Percentiles rank a stretch among this genome's conserved stretches.
phyloP scores from a whole-genome alignment of 306 rosid genomes.

The Sindora glabra region DNA sequence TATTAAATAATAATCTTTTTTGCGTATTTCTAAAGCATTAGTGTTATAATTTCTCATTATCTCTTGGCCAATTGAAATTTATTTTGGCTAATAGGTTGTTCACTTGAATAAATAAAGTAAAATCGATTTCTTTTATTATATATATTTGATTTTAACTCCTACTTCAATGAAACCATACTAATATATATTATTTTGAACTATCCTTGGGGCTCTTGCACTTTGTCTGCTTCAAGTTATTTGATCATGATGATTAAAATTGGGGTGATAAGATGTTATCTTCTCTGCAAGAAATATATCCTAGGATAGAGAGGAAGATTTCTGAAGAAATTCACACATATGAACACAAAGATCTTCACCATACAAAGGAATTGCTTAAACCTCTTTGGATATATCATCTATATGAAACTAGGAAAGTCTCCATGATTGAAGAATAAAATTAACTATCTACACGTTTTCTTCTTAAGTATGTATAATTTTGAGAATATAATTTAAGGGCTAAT shows the following conservation, averaged over 20 bases:
- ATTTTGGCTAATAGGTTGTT: too few species aligned
- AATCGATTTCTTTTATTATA: too few species aligned
- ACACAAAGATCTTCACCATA: constrained; percentile 29
- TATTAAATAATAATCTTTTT: too few species aligned
- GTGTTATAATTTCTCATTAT: too few species aligned
- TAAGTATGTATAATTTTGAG: background rate
- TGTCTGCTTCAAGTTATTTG: constrained; percentile 50
- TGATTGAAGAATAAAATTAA: constrained; percentile 38
- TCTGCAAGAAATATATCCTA: constrained; percentile 58
- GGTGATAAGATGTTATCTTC: constrained; percentile 60
- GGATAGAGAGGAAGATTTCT: constrained; percentile 47
- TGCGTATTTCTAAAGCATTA: too few species aligned
- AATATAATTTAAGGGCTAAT: background rate
- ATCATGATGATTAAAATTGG: constrained; percentile 53
- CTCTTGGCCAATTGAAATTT: too few species aligned
- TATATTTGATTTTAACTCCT: too few species aligned
- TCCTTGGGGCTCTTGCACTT: constrained; percentile 65
- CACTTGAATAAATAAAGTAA: too few species aligned
- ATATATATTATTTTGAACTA: too few species aligned
- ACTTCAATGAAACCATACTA: too few species aligned
- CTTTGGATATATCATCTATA: constrained; percentile 74
- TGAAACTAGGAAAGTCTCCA: constrained; percentile 61
- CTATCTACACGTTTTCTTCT: background rate
- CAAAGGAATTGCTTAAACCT: constrained; percentile 67
- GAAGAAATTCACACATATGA: constrained; percentile 44